Conservation (phyloP, 352 stramenopile species). For the Phytophthora boehmeriae region DNA sequence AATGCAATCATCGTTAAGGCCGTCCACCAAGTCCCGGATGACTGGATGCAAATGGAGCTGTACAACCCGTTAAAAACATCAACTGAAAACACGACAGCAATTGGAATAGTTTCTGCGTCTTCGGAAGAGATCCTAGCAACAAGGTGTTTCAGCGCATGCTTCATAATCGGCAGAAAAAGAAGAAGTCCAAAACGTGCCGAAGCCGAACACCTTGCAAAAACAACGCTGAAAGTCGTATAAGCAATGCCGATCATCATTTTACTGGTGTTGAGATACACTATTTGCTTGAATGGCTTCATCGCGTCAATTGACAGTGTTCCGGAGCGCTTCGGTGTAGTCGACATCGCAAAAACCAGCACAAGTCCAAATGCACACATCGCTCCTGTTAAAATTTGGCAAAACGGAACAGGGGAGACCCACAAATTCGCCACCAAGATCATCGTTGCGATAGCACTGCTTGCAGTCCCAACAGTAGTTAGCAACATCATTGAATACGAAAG, state of each 20-base stretch:
- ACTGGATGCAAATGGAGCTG: slow-evolving; percentile 18
- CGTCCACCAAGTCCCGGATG: slow-evolving; percentile 12
- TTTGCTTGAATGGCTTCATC: slow-evolving; percentile 8
- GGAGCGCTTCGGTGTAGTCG: neutral
- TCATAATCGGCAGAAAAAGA: slow-evolving; percentile 13
- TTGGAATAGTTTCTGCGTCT: slow-evolving; percentile 9
- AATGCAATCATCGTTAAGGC: slow-evolving; percentile 15
- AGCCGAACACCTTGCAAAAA: slow-evolving; percentile 1
- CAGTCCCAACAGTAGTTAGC: slow-evolving; percentile 2
- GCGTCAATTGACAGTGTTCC: neutral
- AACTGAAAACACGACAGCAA: slow-evolving; percentile 19
- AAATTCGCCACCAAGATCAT: slow-evolving; percentile 1
- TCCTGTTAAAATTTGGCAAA: slow-evolving; percentile 2
- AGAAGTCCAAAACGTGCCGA: slow-evolving; percentile 3
- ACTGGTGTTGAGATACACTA: slow-evolving; percentile 4
- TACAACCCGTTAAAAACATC: slow-evolving; percentile 24
- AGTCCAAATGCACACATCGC: neutral
- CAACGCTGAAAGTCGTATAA: slow-evolving; percentile 1
- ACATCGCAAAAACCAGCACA: slow-evolving; percentile 3
- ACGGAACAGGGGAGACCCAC: slow-evolving; percentile 16
- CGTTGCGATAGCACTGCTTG: neutral
- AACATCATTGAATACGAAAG: slow-evolving; percentile 3
- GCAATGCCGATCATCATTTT: neutral
- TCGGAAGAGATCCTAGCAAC: slow-evolving; percentile 6
- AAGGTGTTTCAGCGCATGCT: slow-evolving; percentile 16